Conservation (phyloP, 2,329 filamentous ascomycete species). For the Aureobasidium vineae region DNA sequence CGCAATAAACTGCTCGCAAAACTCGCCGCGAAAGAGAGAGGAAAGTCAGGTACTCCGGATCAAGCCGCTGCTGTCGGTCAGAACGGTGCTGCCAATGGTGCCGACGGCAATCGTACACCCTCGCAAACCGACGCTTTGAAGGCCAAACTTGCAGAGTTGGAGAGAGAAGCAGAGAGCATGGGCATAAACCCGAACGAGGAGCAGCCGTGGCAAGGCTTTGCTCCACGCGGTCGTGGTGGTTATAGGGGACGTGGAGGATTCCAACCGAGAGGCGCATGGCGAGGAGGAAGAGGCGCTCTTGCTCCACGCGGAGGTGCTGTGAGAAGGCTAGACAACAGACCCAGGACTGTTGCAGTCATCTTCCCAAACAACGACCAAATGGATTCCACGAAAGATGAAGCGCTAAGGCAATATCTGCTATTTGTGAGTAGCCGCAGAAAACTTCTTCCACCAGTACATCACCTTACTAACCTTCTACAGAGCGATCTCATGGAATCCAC, state of each 20-base stretch:
- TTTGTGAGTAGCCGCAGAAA: constrained; percentile 30
- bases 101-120: constrained; percentile 36
- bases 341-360: constrained; percentile 63
- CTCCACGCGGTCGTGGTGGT: constrained; percentile 45
- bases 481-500: constrained; percentile 39
- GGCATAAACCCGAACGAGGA: constrained; percentile 62
- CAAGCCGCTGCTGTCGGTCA: constrained; percentile 33
- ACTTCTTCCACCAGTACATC: not conserved
- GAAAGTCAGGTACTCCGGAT: constrained; percentile 33
- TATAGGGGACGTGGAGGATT: constrained; percentile 46
- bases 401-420: constrained; percentile 67
- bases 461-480: constrained; percentile 27
- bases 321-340: constrained; percentile 70
- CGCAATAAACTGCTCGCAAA: constrained; percentile 61
- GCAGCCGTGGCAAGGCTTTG: constrained; percentile 35
- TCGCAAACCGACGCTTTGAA: constrained; percentile 64
- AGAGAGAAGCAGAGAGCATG: constrained; percentile 68
- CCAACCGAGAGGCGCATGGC: constrained; percentile 43
- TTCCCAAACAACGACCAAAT: constrained; percentile 57
- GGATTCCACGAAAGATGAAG: constrained; percentile 64
- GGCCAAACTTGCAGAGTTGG: constrained; percentile 68
- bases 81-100: constrained; percentile 30
- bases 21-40: constrained; percentile 44
- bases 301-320: constrained; percentile 51
- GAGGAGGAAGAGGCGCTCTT: constrained; percentile 49